phyloP scores from a whole-genome alignment of 306 rosid genomes.

The Albizia julibrissin region DNA sequence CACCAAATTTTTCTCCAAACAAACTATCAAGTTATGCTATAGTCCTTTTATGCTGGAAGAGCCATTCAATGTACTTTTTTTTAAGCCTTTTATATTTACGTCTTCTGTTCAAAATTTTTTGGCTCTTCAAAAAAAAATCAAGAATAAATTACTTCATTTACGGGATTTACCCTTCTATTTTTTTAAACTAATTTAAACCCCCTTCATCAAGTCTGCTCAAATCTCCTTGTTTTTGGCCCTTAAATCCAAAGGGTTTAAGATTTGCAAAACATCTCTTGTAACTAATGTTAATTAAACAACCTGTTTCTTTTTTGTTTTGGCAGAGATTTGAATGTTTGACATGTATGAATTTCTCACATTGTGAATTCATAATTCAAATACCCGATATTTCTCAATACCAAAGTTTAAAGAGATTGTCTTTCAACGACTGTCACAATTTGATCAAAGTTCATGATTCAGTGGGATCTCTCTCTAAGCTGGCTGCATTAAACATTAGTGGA shows the following conservation, averaged over 20 bases:
- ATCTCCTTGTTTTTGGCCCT: no score
- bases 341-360: neutral
- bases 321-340: neutral
- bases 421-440: neutral
- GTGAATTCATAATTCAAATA: neutral
- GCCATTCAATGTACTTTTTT: no score
- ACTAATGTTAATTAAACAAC: no score
- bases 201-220: neutral
- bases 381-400: neutral
- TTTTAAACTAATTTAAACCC: neutral
- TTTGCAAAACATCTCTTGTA: neutral
- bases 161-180: neutral
- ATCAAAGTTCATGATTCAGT: neutral
- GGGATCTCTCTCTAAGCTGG: neutral
- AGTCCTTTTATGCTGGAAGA: no score
- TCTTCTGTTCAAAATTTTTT: neutral
- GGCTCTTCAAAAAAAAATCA: neutral
- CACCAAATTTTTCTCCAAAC: no score
- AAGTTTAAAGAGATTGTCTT: neutral
- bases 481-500: neutral
- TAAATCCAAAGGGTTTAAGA: no score
- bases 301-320: neutral
- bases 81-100: no score
- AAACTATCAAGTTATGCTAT: no score
- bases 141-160: neutral